Base-by-base conservation (phyloP, 2,329 filamentous ascomycete genomes). In the Cladosporium sphaerospermum region DNA sequence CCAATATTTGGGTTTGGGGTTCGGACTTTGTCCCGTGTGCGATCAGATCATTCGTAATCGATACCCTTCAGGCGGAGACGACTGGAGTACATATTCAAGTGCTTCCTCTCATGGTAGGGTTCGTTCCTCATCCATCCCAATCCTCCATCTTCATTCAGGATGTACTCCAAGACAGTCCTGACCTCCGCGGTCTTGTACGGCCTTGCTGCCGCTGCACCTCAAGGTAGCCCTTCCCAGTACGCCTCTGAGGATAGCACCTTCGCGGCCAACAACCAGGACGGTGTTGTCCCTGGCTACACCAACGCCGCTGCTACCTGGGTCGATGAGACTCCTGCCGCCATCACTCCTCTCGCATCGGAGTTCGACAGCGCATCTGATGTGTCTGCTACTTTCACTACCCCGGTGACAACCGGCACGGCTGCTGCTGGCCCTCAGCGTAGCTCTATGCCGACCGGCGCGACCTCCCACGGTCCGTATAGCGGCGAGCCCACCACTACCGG, bases 401-500 rank as follows among this genome's bases (percentile, higher is more conserved):
- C 64, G 37, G 67, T 61, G 54, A 61, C 34, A 9, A 55, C 56
- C 54, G 68, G 44, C 60, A 64, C 41, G 37, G 61, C 68, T 41
- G 66, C 69, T 45, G 71, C 67, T 33, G 69, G 66, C 34, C 72
- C 79, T 3, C 69, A 76, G 54, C 64, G 75, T 49, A 79, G 74
- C 71, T 72, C 59, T 43, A 67, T 75, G 52, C 68, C 77, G 11
- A 80, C 76, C 36, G 79, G 85, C 31, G 74, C 81, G 4, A 85
- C 83, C 2, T 81, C 78, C 4, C 86, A 92, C 65, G 86, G 86
- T 0, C 78, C 85, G 0, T 92, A 75, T 67, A 80, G 71, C 2
- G 88, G 87, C 2, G 78, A 78, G 0, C 71, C 84, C 0, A 87
- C 84, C 0, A 86, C 81, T 0, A 89, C 82, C 0, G 88, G 88